A percentile compares a stretch with the other conserved stretches of the same genome.
Evolutionary conservation across 169 alveolate genomes (phyloP).

Genomic region (Blepharisma undulans): DNA sequence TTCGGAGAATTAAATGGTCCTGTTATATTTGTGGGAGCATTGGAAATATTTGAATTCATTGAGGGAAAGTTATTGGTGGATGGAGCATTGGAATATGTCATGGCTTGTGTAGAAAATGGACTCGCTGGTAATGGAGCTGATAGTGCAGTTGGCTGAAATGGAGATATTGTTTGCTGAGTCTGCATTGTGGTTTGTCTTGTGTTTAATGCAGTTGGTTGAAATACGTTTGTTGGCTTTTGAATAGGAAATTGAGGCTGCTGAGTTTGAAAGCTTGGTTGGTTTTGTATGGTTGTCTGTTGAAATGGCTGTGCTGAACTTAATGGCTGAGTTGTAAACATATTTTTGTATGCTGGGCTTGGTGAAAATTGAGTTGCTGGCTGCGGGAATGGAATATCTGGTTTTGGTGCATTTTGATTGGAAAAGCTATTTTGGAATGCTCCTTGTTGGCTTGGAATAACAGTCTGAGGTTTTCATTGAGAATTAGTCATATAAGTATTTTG

Average conservation of each 20-base stretch:
- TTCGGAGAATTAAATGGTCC: neutral
- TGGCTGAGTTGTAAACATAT: neutral
- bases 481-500: neutral
- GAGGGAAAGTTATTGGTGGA: neutral
- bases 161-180: neutral
- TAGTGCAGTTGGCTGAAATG: neutral
- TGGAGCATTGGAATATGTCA: neutral
- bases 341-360: neutral
- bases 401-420: neutral
- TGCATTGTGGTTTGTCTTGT: neutral
- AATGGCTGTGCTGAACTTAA: neutral
- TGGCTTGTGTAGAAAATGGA: neutral
- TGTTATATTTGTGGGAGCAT: neutral
- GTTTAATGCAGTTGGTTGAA: neutral
- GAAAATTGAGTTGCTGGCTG: neutral
- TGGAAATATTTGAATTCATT: neutral
- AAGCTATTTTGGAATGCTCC: neutral
- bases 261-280: neutral
- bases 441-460: neutral
- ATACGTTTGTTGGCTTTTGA: neutral
- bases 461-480: neutral
- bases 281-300: neutral
- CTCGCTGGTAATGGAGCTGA: neutral
- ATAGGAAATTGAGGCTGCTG: neutral
- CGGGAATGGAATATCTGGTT: neutral